Evolutionary conservation across 352 stramenopile genomes (phyloP), one percentile per base, ranked within the genome.

Genomic region (Lagenidium giganteum): DNA sequence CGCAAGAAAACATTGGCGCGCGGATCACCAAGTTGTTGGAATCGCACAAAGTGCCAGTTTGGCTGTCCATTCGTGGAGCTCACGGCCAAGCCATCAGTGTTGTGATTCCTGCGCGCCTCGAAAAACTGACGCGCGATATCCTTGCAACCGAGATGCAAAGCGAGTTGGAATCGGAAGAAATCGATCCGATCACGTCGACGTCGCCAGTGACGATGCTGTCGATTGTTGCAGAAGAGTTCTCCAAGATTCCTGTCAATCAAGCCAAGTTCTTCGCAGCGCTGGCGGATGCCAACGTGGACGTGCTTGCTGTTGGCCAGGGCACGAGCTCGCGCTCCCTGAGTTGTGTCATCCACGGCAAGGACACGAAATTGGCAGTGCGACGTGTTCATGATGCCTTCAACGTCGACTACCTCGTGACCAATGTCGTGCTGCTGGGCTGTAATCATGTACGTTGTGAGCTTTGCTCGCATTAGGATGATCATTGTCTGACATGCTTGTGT

Each of bases 201-300:
- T 80, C 70, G 14, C 77, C 77, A 5, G 77, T 90, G 22, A 93
- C 80, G 32, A 90, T 93, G 78, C 57, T 90, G n/a, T 90, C 77
- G 4, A 79, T 93, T 31, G 77, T 93, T 3, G 68, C 75, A 0
- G 80, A 88, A 46, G 79, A 88, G 20, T 62, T 92, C 38, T 77
- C 71, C 18, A 86, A 84, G 42, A 61, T 84, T 8, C 75, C 78
- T 8, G 67, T 70, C 47, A 78, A 86, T 47, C 73, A 83, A 32
- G 71, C 72, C 34, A 87, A 86, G 47, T 87, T 91, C 52, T 91
- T 91, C 20, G 61, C 60, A 13, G 75, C 78, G 23, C 61, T 91
- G 17, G 73, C 75, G 8, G 69, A 83, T 20, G 70, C 75, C 14
- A 67, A 57, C n/a, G 70, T 88, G 16, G 68, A 86, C 32, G 78